Percentiles rank a stretch among this genome's conserved stretches.
phyloP scores from a whole-genome alignment of 2,329 filamentous ascomycete species.

The Cercospora zeae-maydis region DNA sequence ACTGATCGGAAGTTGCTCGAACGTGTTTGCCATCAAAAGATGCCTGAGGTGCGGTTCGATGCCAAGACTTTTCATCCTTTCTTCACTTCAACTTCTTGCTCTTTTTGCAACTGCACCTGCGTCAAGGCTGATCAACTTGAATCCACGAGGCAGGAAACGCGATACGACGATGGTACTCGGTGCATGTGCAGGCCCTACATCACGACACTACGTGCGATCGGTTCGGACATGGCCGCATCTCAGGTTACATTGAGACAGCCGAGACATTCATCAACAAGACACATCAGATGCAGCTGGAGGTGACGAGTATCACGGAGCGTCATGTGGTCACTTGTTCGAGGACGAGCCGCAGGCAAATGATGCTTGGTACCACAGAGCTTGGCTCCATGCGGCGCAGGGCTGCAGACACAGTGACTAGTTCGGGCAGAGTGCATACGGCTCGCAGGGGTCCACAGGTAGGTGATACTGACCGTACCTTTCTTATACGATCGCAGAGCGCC shows the following conservation, averaged over 20 bases:
- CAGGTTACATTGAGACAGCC: neutral
- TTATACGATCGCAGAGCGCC: neutral
- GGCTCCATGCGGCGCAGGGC: neutral
- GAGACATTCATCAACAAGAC: neutral
- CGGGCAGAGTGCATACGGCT: neutral
- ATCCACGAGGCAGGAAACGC: neutral
- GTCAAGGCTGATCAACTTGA: neutral
- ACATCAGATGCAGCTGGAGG: neutral
- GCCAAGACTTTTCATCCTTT: neutral
- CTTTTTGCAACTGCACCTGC: neutral
- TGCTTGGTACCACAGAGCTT: neutral
- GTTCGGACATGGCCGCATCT: neutral
- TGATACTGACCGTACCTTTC: neutral
- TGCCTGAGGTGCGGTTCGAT: neutral
- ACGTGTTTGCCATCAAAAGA: neutral
- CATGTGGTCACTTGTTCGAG: neutral
- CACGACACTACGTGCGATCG: neutral
- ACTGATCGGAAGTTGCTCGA: neutral
- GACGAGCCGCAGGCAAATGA: neutral
- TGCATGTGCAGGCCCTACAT: neutral
- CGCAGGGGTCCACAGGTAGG: constrained; percentile 1
- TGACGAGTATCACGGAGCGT: neutral
- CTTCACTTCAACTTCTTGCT: neutral
- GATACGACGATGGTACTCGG: no score
- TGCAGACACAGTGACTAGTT: neutral